Evolutionary conservation across 768 basidiomycete genomes (phyloP), one percentile per base, ranked within the genome.

Genomic region (Phlebiopsis flavidoalba): DNA sequence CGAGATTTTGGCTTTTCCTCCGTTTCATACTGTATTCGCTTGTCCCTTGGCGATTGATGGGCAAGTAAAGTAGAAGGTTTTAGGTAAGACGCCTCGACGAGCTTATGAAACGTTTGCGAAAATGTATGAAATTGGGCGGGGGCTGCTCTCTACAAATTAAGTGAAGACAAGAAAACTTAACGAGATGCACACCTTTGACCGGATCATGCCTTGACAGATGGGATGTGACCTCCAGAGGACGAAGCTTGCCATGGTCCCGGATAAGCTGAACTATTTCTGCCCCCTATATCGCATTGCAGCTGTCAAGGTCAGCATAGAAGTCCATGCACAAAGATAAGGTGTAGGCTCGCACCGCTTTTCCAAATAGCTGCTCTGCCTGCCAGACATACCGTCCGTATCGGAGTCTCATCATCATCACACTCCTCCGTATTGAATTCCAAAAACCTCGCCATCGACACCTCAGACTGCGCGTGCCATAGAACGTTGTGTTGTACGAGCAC

Each of bases 401-500:
- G 70, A 93, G 67, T 59, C 95, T 79, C 74, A 86, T 77, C 37
- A 97, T 77, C n/a, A n/a, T n/a, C n/a, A 70, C 94, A 95, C 69
- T 94, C 93, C 57, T 89, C 83, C 14, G 85, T 75, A 67, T 94
- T 93, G 63, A 96, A 77, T 71, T 97, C 94, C 52, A 91, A 79
- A 60, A 90, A 81, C 63, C 89, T 89, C 5, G 83, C 84, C 46
- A 85, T 87, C n/a, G 86, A 84, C 26, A 31, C n/a, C 8, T 86
- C 86, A 5, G 80, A 80, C 43, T 81, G 81, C 8, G 87, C 83
- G 69, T 94, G 91, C 91, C 93, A 95, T 48, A 95, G 78, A 48
- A 97, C 73, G 73, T 97, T 95, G 70, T 98, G 95, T 70, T 98
- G 95, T 17, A 95, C 80, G 57, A 98, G 82, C 49, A 88, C 82